Evolutionary conservation across 2,329 filamentous ascomycete genomes (phyloP).

Genomic region (Alternaria triticina): DNA sequence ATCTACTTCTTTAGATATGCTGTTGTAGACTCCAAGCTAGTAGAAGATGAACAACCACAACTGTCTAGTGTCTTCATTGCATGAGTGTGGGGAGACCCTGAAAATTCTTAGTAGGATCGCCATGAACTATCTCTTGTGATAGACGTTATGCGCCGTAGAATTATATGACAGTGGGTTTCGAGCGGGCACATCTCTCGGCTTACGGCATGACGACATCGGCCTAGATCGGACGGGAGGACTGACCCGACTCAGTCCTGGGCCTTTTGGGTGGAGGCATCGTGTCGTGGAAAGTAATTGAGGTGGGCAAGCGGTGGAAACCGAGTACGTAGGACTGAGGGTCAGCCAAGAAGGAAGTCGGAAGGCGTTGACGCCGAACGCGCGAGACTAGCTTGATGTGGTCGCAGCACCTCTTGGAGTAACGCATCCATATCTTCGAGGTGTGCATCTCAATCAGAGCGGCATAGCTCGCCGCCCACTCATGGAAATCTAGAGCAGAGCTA

Average conservation of each 20-base stretch:
- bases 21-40: not conserved
- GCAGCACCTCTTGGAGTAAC: not conserved
- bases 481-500: not conserved
- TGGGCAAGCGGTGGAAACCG: not conserved
- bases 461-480: not conserved
- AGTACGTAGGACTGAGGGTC: not conserved
- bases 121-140: not conserved
- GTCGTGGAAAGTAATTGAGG: not conserved
- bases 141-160: not conserved
- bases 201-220: not conserved
- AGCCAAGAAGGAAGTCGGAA: not conserved
- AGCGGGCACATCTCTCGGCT: not conserved
- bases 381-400: not conserved
- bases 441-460: not conserved
- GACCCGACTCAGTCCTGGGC: not conserved
- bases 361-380: not conserved
- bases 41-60: not conserved
- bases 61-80: not conserved
- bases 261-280: not conserved
- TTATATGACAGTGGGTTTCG: not conserved
- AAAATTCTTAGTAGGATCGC: not conserved
- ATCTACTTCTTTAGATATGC: not conserved
- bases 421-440: not conserved
- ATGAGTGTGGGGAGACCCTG: not conserved
- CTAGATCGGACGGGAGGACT: not conserved